Evolutionary conservation across 1,139 yeast genomes (phyloP).

Genomic region (Yamadazyma pseudoaaseri): DNA sequence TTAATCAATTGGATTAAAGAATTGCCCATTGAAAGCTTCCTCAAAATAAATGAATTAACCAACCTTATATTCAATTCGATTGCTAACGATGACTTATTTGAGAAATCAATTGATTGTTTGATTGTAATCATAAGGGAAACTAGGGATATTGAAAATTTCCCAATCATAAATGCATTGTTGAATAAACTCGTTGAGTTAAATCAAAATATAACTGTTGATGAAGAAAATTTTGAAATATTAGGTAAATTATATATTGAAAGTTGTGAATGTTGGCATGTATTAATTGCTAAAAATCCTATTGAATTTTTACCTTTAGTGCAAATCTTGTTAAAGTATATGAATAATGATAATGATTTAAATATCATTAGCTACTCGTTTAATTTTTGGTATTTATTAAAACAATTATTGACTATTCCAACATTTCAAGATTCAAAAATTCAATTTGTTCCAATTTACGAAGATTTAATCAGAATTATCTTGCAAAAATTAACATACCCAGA

Average conservation of each 20-base stretch:
- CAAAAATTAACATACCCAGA: constrained; percentile 76
- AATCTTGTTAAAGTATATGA: constrained; percentile 59
- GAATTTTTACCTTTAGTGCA: constrained; percentile 72
- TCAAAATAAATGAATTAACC: constrained; percentile 62
- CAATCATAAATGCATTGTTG: constrained; percentile 65
- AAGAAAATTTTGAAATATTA: constrained; percentile 71
- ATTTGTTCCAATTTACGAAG: constrained; percentile 59
- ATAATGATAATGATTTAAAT: constrained; percentile 78
- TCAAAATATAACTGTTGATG: constrained; percentile 53
- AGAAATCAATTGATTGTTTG: constrained; percentile 84
- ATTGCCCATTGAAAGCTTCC: constrained; percentile 65
- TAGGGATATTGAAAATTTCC: constrained; percentile 63
- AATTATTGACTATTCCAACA: constrained; percentile 62
- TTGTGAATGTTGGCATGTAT: constrained; percentile 93
- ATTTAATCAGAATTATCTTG: constrained; percentile 67
- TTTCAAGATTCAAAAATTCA: constrained; percentile 59
- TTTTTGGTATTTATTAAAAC: constrained; percentile 86
- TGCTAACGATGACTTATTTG: constrained; percentile 66
- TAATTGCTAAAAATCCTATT: constrained; percentile 71
- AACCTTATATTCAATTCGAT: constrained; percentile 70
- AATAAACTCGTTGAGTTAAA: constrained; percentile 64
- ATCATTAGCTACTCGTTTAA: constrained; percentile 87
- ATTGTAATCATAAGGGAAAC: constrained; percentile 80
- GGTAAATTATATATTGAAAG: constrained; percentile 86
- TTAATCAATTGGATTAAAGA: constrained; percentile 89